Base-by-base conservation (phyloP, 371 early-diverging fungal species). In the Fennellomyces sp. region DNA sequence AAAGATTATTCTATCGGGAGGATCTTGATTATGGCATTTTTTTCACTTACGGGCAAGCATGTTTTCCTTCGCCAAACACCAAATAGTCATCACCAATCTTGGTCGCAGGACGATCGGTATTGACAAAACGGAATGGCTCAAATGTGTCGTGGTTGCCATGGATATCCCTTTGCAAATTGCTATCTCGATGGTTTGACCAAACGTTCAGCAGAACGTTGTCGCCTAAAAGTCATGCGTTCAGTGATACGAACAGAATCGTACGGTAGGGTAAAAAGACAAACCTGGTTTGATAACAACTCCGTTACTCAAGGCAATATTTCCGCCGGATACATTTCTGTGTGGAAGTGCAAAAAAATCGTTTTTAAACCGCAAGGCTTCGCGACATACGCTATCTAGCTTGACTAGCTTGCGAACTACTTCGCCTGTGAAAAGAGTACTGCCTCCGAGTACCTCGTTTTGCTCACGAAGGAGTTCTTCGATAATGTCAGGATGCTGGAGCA, bases 41-140 rank as follows among this genome's bases (percentile, higher is more conserved):
- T 11, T 30, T 15, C 0, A 54, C 55, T 54, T 54, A 54, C 51
- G 63, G 63, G 45, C 63, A 68, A 21, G 68, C 63, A 39, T 68
- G 68, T 56, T 66, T 80, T 61, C 85, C 87, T 59, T 81, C 61
- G 17, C 87, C 87, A 63, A 85, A 87, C 5, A 60, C 2, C 2
- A 82, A 26, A 52, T 61, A 79, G 30, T 79, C 78, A 1, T 62
- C 56, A 1, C 70, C 68, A 38, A 81, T 60, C 52, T 77, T 79
- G 26, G 75, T 76, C 0, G 80, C 66, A 2, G 67, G 36, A 56
- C 72, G 76, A 21, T 68, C 57, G 8, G 29, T n/a, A 21, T 66
- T 68, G 10, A 82, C 72, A 42, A 72, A 83, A 31, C 86, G 71
- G 63, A 73, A 81, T 0, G 81, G 78, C 2, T 66, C 36, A 58